Percentiles rank a stretch among this genome's conserved stretches.
phyloP scores from a whole-genome alignment of 192 early-diverging fungal species.

The Funneliformis geosporum region DNA sequence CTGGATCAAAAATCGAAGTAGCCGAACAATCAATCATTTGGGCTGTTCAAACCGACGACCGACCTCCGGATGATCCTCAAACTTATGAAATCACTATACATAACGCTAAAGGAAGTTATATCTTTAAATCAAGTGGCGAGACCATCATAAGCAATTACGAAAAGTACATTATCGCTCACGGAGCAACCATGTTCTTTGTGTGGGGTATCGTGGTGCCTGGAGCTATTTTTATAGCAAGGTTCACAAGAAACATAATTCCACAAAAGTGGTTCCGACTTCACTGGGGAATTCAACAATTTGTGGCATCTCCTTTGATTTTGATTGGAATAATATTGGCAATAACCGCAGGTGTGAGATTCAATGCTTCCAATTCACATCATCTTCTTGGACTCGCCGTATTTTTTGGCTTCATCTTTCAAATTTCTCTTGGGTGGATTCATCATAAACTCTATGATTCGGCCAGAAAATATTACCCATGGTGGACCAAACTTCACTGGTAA shows the following conservation, averaged over 20 bases:
- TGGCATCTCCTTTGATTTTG: neutral
- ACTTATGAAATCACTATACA: neutral
- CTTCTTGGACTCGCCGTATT: conserved; percentile 2
- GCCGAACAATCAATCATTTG: neutral
- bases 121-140: neutral
- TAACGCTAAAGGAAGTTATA: neutral
- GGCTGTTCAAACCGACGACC: neutral
- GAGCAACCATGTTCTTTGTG: neutral
- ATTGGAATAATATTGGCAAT: neutral
- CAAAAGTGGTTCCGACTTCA: conserved; percentile 14
- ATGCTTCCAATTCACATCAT: neutral
- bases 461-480: neutral
- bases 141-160: neutral
- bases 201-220: neutral
- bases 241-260: conserved; percentile 7
- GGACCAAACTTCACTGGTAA: conserved; percentile 11
- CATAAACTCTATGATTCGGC: conserved; percentile 5
- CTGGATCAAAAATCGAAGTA: neutral
- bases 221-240: conserved; percentile 16
- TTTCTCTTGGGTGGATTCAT: conserved; percentile 9
- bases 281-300: conserved; percentile 15
- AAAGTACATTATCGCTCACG: conserved; percentile 1
- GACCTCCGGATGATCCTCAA: neutral
- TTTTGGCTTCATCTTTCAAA: neutral
- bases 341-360: neutral